phyloP scores from a whole-genome alignment of 2,329 filamentous ascomycete species.

The Aspergillus arachidicola region DNA sequence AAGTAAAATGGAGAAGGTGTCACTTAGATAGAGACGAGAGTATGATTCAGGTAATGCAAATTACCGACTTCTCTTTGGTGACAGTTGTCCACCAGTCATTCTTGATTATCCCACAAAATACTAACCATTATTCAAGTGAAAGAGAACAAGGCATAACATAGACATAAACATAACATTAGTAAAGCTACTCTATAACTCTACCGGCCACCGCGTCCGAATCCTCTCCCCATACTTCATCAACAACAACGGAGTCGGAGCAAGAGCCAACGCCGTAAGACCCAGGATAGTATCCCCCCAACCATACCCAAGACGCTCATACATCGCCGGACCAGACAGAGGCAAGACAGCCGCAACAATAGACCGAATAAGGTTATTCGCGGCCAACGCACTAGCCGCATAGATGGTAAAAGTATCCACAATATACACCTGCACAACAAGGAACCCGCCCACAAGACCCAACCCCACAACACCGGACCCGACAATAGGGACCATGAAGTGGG shows the following conservation, averaged over 20 bases:
- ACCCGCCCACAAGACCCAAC: conserved; percentile 17
- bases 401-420: conserved; percentile 19
- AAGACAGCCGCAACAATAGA: conserved; percentile 44
- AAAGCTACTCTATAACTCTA: background rate
- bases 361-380: conserved; percentile 24
- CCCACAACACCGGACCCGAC: conserved; percentile 28
- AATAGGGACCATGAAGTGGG: conserved; percentile 28
- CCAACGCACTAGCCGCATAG: conserved; percentile 17
- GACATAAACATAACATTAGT: background rate
- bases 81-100: too few relatives aligned
- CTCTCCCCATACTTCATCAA: conserved; percentile 16
- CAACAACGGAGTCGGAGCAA: conserved; percentile 34
- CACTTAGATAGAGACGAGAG: too few relatives aligned
- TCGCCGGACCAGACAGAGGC: conserved; percentile 41
- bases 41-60: too few relatives aligned
- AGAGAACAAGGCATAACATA: background rate
- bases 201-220: background rate
- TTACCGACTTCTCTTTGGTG: too few relatives aligned
- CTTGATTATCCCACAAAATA: too few relatives aligned
- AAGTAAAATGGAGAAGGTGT: too few relatives aligned
- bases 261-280: conserved; percentile 24
- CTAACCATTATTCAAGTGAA: background rate
- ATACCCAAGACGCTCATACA: conserved; percentile 43
- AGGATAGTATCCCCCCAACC: conserved; percentile 44
- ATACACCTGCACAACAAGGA: conserved; percentile 17